Percentiles rank a stretch among this genome's conserved stretches.
phyloP scores from a whole-genome alignment of 1,284 basidiomycete species.

The Trichosporon ovoides region DNA sequence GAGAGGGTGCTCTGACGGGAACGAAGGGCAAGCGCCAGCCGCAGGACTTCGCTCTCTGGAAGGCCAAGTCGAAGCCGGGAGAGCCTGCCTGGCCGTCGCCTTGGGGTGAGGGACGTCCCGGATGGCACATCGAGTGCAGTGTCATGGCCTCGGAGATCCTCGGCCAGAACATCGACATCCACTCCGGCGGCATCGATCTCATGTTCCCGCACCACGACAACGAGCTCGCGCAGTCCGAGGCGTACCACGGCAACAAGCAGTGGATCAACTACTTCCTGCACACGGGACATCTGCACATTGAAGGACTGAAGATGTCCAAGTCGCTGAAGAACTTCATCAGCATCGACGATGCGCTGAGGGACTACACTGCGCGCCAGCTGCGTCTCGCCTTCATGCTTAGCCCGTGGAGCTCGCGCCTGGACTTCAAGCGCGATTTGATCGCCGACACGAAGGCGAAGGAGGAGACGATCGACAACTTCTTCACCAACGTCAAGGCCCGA shows the following conservation, averaged over 20 bases:
- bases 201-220: constrained; percentile 99
- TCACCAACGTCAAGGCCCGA: constrained; percentile 78
- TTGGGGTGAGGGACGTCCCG: constrained; percentile 95
- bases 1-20: constrained; percentile 76
- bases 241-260: constrained; percentile 82
- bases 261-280: constrained; percentile 99
- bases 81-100: constrained; percentile 95
- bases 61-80: constrained; percentile 85
- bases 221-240: constrained; percentile 96
- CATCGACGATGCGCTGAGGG: constrained; percentile 83
- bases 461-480: constrained; percentile 89
- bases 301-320: constrained; percentile 99
- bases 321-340: constrained; percentile 99
- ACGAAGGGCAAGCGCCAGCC: constrained; percentile 58
- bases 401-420: constrained; percentile 86
- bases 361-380: constrained; percentile 80
- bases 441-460: constrained; percentile 86
- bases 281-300: constrained; percentile 97
- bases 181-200: constrained; percentile 93
- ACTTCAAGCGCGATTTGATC: constrained; percentile 83
- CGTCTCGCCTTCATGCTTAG: constrained; percentile 91
- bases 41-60: constrained; percentile 95
- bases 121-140: constrained; percentile 99
- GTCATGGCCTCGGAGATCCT: constrained; percentile 96
- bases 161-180: constrained; percentile 92